A percentile compares a stretch with the other conserved stretches of the same genome.
phyloP scores from a whole-genome alignment of 2,329 filamentous ascomycete species.

The Samsoniella hepiali region DNA sequence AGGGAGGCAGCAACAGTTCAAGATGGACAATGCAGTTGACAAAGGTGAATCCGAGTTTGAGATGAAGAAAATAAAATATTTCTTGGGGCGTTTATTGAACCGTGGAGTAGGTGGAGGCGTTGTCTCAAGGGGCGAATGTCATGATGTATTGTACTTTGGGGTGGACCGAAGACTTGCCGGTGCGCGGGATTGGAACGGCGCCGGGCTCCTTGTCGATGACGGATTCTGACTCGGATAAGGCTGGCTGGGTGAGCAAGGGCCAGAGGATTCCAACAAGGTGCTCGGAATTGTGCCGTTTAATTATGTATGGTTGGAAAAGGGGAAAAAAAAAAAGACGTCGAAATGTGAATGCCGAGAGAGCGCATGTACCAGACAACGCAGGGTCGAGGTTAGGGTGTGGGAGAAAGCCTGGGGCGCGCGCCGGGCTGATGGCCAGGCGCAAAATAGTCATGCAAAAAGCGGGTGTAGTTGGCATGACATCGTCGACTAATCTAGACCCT shows the following conservation, averaged over 20 bases:
- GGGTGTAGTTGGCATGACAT: slow-evolving; percentile 14
- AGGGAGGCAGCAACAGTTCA: background rate
- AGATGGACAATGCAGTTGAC: background rate
- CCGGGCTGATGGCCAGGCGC: background rate
- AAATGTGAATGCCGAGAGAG: background rate
- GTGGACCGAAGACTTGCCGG: background rate
- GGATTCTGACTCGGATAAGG: background rate
- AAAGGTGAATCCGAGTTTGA: background rate
- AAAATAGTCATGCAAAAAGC: slow-evolving; percentile 13
- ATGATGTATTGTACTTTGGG: slow-evolving; percentile 10
- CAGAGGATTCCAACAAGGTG: too few species aligned
- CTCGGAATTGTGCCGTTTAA: too few species aligned
- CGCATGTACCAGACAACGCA: background rate
- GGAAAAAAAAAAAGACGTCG: background rate
- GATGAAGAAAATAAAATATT: background rate
- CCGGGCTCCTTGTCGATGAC: background rate
- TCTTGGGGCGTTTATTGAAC: background rate
- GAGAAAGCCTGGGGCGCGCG: background rate
- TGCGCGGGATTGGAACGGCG: background rate
- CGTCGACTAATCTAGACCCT: slow-evolving; percentile 12
- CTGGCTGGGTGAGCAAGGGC: too few species aligned
- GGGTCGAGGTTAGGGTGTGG: background rate
- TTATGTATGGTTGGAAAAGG: too few species aligned
- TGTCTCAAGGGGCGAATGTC: background rate
- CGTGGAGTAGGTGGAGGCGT: background rate